Base-by-base conservation (phyloP, 106 monocot species). In the Cymbidium sinense region DNA sequence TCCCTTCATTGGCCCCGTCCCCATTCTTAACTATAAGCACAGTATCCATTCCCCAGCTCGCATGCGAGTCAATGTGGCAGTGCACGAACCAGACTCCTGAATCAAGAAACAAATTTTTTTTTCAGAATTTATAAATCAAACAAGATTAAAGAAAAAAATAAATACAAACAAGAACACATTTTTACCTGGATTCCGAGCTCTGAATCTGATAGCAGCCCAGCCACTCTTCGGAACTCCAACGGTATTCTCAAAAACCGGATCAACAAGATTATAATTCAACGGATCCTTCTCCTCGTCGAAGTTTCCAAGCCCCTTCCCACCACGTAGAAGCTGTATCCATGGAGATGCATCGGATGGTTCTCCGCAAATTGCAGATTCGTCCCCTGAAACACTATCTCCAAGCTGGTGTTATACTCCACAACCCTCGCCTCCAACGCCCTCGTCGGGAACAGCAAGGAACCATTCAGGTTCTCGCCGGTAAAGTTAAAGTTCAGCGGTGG, bases 231-330 rank as follows among this genome's bases (percentile, higher is more conserved):
- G 88, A 13, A 87, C 87, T 1, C 76, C 81, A 31, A 88, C 78
- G 0, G 90, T 91, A 79, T 91, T 94, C 75, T 84, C 73, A 34
- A 67, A 70, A 0, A 87, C 82, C 34, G 94, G 94, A 64, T 91
- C 31, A 0, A 86, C 81, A 70, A 94, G 70, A 47, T 94, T 94
- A 72, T 82, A 94, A 18, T 39, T 72, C 65, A 70, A 70, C 58
- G 29, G 64, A 13, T 77, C 89, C 12, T 39, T 17, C 0, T 50
- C n/a, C 8, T 70, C 67, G 19, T 89, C 65, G 67, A 85, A 91
- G 50, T 89, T 94, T 37, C 92, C 92, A 93, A 88, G 15, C 93
- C 93, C 43, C 86, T 89, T 2, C 87, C 93, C 61, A 93, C 31
- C 69, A 93, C 86, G 25, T 76, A 93, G 80, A 93, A 93, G 75